Base-by-base conservation (phyloP, 306 rosid genomes). In the Oemleria cerasiformis region DNA sequence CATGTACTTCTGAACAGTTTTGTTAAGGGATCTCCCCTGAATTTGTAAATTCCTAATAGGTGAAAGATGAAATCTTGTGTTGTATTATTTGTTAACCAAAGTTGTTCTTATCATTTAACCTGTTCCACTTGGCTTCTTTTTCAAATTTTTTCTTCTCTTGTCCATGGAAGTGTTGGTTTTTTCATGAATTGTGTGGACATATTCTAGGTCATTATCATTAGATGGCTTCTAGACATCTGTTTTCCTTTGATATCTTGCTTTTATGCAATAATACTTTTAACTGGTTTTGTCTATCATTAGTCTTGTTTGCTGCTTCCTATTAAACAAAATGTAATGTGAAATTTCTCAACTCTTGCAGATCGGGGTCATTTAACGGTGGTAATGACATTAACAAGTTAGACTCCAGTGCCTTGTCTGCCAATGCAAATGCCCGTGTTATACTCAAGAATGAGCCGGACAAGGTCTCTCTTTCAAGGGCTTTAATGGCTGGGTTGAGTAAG, bases 401-500 rank as follows among this genome's bases (percentile, higher is more conserved):
- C 77, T 82, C 82, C 50, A 76, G 81, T 76, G 79, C 90, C 68
- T 55, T 83, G 69, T 81, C 85, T 72, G 75, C 80, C 57, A 72
- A 81, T 68, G 77, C 86, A 60, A 83, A 78, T 77, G 81, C 71
- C 70, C 83, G 83, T 59, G 58, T 75, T n/a, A 60, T 80, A 78
- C 40, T 76, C 63, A 88, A 82, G 88, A 81, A 81, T 50, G 98
- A 86, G 78, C 76, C 21, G 54, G 95, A 83, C 63, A 92, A 85
- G 79, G 80, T 78, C 72, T 38, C 80, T 73, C 78, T 76, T 78
- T 72, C 77, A 66, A 88, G 84, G 80, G 92, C 81, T 78, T 73
- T 88, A 61, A 61, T 64, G 9, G 71, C 81, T 75, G 89, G 88
- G 81, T 77, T 78, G 80, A 78, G 77, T 73, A 84, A 79, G 80